A percentile compares a stretch with the other conserved stretches of the same genome.
These are phyloP conservation scores for Chiua virens DNA, from an alignment of 768 basidiomycete species.

Conservation along the genomic window DNA sequence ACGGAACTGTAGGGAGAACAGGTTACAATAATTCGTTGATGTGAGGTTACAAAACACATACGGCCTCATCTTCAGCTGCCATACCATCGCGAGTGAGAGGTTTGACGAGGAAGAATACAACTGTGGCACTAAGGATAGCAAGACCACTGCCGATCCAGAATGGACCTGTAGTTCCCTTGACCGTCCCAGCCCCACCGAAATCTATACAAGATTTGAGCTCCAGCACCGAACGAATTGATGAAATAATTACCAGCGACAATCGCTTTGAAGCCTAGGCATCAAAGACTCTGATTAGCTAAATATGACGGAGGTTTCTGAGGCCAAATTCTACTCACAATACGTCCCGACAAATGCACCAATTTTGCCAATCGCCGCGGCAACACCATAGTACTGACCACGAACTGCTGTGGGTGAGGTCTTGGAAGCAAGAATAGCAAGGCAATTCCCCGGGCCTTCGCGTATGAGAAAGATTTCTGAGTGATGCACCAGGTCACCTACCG, in stretches of 20 bases:
- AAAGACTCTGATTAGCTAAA: constrained; percentile 3
- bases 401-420: constrained; percentile 86
- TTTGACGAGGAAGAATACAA: constrained; percentile 71
- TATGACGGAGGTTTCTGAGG: not conserved
- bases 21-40: constrained; percentile 1
- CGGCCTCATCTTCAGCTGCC: constrained; percentile 68
- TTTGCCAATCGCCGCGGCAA: constrained; percentile 85
- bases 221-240: not conserved
- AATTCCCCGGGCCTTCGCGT: constrained; percentile 72
- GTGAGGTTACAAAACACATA: constrained; percentile 32
- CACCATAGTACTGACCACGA: constrained; percentile 83
- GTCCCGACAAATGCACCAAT: constrained; percentile 82
- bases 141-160: constrained; percentile 89
- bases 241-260: constrained; percentile 56
- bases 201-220: constrained; percentile 30
- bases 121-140: constrained; percentile 72
- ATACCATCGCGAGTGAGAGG: constrained; percentile 79
- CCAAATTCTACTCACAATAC: constrained; percentile 53
- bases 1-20: constrained; percentile 62
- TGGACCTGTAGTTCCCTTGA: constrained; percentile 74
- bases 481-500: constrained; percentile 39
- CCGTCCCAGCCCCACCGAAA: constrained; percentile 55
- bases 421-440: constrained; percentile 78
- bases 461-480: not conserved
- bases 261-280: constrained; percentile 54